Evolutionary conservation across 2,329 filamentous ascomycete species (phyloP).

Genomic region (Fusarium nanum): DNA sequence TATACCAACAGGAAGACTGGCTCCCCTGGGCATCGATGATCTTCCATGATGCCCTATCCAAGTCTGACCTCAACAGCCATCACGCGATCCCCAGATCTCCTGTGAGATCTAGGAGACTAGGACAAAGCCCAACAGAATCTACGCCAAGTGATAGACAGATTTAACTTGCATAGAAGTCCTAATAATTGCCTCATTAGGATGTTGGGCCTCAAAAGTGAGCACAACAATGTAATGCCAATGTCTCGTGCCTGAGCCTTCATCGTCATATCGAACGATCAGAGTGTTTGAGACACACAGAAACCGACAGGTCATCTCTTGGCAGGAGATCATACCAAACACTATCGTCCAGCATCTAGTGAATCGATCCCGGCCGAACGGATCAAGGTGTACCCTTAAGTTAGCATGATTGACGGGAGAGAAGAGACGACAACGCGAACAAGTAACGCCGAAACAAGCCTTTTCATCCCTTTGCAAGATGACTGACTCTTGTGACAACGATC

Average conservation of each 20-base stretch:
- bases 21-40: conserved; percentile 4
- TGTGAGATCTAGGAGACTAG: neutral
- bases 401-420: conserved; percentile 38
- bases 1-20: conserved; percentile 13
- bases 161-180: conserved; percentile 6
- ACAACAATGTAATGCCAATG: neutral
- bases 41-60: conserved; percentile 1
- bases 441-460: conserved; percentile 24
- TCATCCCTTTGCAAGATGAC: conserved; percentile 19
- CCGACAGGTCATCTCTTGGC: conserved; percentile 25
- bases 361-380: conserved; percentile 10
- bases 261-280: conserved; percentile 14
- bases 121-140: neutral
- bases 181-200: neutral
- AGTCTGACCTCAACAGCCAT: neutral
- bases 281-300: conserved; percentile 12
- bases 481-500: conserved; percentile 26
- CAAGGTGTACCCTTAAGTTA: neutral
- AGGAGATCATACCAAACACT: conserved; percentile 16
- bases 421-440: conserved; percentile 42
- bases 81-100: neutral
- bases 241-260: conserved; percentile 16
- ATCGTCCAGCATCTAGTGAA: neutral
- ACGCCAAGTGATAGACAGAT: neutral
- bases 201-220: conserved; percentile 1